Evolutionary conservation across 2,329 filamentous ascomycete genomes (phyloP), one percentile per base, ranked within the genome.

Genomic region (Capronia epimyces): DNA sequence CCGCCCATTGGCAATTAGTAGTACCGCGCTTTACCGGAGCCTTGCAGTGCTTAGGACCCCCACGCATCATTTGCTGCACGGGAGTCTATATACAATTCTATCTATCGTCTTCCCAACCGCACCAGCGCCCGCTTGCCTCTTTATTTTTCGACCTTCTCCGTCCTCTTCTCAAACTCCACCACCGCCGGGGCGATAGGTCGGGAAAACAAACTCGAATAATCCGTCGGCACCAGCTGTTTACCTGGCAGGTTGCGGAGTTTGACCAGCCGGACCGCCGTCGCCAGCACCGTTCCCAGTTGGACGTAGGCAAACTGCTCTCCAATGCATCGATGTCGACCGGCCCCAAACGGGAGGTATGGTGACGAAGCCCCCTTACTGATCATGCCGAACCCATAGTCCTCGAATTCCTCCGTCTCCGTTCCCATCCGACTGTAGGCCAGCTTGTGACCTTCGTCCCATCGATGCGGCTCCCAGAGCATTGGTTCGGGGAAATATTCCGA

Each of bases 271-370:
- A 95, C 86, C 59, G 90, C 73, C 52, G 82, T 83, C 44, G 84
- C 88, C 10, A 84, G 75, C 60, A 97, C 94, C 39, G 88, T 89
- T 66, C 90, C 85, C 56, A 97, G 76, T 72, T 97, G 91, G 51
- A 94, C 78, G 67, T 94, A 95, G 61, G 91, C 91, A 68, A 96
- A 97, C 65, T 95, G 89, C 76, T 97, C 91, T 59, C 91, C 91
- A 65, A 97, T 96, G 71, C 91, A 97, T 60, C 91, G 79, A 71
- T 97, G 91, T 60, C 91, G 79, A 36, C 91, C 91, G 24, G 90
- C 91, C 52, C 91, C 91, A 66, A 97, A 97, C 1, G 91, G 91
- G 42, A 97, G 80, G 68, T 96, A 97, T 0, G 91, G 90, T 46
- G 87, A 94, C 53, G 81, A 82, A 12, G 88, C 84, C 49, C 91